A percentile compares a stretch with the other conserved stretches of the same genome.
These are phyloP conservation scores for Somion occarium DNA, from an alignment of 1,284 basidiomycete genomes.

Conservation along the genomic window DNA sequence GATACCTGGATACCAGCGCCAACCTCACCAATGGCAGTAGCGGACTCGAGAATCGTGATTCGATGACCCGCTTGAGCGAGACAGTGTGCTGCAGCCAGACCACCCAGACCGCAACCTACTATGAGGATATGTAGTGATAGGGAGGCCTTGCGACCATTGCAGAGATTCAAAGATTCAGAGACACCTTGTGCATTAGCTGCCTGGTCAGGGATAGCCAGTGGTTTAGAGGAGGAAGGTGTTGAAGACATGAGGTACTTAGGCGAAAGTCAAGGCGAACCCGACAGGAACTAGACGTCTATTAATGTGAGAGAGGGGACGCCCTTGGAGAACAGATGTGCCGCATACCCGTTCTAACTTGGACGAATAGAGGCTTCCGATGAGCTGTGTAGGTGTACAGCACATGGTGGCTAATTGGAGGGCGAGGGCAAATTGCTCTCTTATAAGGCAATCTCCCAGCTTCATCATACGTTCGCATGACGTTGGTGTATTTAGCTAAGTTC, in stretches of 20 bases:
- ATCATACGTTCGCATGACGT: constrained; percentile 2
- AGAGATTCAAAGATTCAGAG: constrained; percentile 17
- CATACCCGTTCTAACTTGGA: background rate
- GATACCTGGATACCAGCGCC: constrained; percentile 50
- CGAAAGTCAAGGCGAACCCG: background rate
- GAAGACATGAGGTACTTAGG: background rate
- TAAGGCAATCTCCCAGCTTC: constrained; percentile 1
- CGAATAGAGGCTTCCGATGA: background rate
- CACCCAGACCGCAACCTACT: constrained; percentile 45
- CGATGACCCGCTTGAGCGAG: constrained; percentile 41
- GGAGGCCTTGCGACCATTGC: constrained; percentile 27
- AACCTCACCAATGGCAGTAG: constrained; percentile 38
- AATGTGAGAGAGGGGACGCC: constrained; percentile 2
- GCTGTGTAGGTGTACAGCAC: background rate
- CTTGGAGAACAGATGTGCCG: constrained; percentile 1
- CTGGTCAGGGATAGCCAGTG: constrained; percentile 10
- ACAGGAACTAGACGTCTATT: background rate
- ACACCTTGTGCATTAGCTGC: constrained; percentile 18
- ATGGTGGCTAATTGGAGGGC: background rate
- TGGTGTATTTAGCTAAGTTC: background rate
- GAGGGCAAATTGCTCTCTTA: background rate
- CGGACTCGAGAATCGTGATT: constrained; percentile 41
- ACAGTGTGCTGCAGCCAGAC: constrained; percentile 40
- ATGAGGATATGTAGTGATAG: constrained; percentile 37
- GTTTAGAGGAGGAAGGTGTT: constrained; percentile 3